Evolutionary conservation across 1,284 basidiomycete species (phyloP), one percentile per base, ranked within the genome.

Genomic region (Puccinia horiana): DNA sequence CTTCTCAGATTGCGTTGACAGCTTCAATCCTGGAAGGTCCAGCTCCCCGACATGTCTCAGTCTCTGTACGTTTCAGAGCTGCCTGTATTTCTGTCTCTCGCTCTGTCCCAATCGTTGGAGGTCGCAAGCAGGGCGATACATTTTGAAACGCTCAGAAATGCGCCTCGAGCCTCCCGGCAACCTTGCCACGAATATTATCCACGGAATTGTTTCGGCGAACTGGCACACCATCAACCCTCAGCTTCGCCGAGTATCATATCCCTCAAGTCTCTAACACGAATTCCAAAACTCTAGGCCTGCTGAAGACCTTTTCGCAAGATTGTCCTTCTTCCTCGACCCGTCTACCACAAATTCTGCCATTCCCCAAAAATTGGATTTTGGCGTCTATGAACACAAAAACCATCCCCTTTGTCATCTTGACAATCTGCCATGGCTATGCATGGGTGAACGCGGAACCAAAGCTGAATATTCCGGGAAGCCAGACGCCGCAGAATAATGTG

Each of bases 401-500:
- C 8, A 23, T 65, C 40, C 20, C 40, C 35, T 16, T 65, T 18
- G 61, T 12, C 61, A 32, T 23, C 37, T 23, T 65, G 61, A 40
- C 61, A 65, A 37, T 65, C 61, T 20, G 61, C 35, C 20, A 12
- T 16, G 35, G 61, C 9, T 35, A 40, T 26, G 5, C 61, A 18
- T 40, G 61, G 61, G 61, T 40, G 20, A 40, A 65, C 8, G 61
- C 61, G 23, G 35, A 65, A 65, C 40, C 61, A 20, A 37, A 40
- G 61, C 18, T 65, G 32, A 20, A 40, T 37, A 18, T 18, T 14
- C 14, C 37, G n/a, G 35, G 29, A 70, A 14, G 16, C 47, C 75
- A 65, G 61, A 23, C 61, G 35, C 14, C 61, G 35, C 35, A 65
- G 40, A 56, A 42, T 18, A 37, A 80, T 44, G 49, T 72, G n/a